A percentile compares a stretch with the other conserved stretches of the same genome.
phyloP scores from a whole-genome alignment of 129 eudicot genomes.

The Glebionis coronaria region DNA sequence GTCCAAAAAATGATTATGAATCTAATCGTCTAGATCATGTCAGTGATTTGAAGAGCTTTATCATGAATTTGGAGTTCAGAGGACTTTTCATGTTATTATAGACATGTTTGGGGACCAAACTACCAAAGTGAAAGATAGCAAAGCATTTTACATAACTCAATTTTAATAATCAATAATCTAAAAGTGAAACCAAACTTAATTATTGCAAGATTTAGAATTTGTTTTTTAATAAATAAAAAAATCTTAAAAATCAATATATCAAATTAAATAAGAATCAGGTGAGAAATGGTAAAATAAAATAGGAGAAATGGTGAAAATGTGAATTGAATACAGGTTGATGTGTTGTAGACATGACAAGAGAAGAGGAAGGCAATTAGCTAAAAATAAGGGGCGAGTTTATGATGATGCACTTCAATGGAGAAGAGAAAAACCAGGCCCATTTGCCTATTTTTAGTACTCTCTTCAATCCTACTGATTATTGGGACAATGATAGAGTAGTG shows the following conservation, averaged over 20 bases:
- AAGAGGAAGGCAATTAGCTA: conserved; percentile 24
- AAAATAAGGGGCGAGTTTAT: conserved; percentile 27
- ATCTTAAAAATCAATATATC: background rate
- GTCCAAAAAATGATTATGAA: conserved; percentile 6
- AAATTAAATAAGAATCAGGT: too few species aligned
- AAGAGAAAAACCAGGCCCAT: conserved; percentile 24
- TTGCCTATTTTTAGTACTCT: conserved; percentile 22
- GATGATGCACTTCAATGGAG: conserved; percentile 27
- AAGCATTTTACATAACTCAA: too few species aligned
- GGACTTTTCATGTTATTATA: background rate
- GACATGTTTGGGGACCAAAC: background rate
- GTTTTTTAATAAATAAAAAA: background rate
- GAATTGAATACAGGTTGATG: conserved; percentile 8
- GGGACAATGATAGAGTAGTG: conserved; percentile 51
- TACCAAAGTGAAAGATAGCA: background rate
- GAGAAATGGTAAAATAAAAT: background rate
- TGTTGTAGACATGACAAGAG: conserved; percentile 32
- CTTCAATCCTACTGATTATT: conserved; percentile 34
- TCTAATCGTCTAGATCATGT: background rate
- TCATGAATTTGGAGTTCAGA: background rate
- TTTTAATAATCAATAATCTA: too few species aligned
- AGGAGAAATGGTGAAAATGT: conserved; percentile 28
- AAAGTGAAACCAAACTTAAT: too few species aligned
- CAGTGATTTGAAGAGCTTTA: too few species aligned
- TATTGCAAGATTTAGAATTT: too few species aligned